Evolutionary conservation across 2,329 filamentous ascomycete species (phyloP), one percentile per base, ranked within the genome.

Genomic region (Colletotrichum lentis): DNA sequence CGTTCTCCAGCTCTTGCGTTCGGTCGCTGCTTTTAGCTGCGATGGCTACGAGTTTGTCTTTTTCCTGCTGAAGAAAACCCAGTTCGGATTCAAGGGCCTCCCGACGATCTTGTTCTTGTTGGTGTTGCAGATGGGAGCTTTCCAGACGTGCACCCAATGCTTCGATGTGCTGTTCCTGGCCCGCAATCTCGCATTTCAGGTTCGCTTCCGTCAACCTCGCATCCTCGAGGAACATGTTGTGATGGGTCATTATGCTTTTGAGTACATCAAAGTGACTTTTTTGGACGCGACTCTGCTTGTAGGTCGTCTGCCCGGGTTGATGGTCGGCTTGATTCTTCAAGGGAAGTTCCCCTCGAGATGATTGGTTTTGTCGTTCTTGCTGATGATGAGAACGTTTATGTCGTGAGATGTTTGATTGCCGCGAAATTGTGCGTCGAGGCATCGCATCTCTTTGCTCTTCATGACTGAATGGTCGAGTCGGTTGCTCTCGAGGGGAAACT

Each of bases 1-100:
- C 71, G 6, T 72, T 57, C 44, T 74, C 64, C 6, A 82, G 70
- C 2, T 71, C 62, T 2, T 64, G 49, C n/a, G 37, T 31, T 24
- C 35, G 22, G 22, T 16, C 50, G 6, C 49, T 35, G 4, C 56
- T 69, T 14, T 67, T 62, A 10, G 44, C 57, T 18, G 62, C 41
- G 14, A 66, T 64, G 0, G 57, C 41, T 7, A 50, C 46, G 4
- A 72, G 27, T 4, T 60, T 43, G 2, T 59, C 31, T 2, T 69
- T 62, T 2, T 70, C 46, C 3, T 52, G 55, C 3, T 22, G 41
- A 2, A 62, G 11, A 10, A 37, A 20, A 39, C 27, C n/a, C 1
- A 58, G 4, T 20, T 63, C 37, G 8, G 41, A n/a, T 1, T 39
- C 22, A 6, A 47, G 20, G 11, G 12, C n/a, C 24, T 41, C 27